phyloP scores from a whole-genome alignment of 192 early-diverging fungal species.

The Backusella tuberculispora region DNA sequence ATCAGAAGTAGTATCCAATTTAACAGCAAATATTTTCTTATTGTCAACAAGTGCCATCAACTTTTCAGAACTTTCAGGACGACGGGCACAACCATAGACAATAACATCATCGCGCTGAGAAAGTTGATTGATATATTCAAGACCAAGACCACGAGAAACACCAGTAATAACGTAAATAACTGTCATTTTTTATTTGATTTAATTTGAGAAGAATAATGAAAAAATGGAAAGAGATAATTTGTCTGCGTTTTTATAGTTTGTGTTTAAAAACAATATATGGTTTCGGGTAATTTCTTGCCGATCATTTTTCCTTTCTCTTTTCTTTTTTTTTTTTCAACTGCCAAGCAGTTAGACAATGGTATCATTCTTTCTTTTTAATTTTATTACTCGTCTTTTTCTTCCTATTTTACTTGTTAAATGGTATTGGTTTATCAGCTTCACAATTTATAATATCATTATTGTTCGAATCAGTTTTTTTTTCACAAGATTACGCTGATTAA shows the following conservation, averaged over 20 bases:
- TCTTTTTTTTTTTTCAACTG: too few relatives aligned
- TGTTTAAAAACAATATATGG: background rate
- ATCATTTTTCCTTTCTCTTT: background rate
- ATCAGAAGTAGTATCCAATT: slow-evolving; percentile 25
- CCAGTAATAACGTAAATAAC: slow-evolving; percentile 36
- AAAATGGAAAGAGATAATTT: background rate
- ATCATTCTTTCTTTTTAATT: too few relatives aligned
- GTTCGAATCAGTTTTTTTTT: background rate
- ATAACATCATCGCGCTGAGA: slow-evolving; percentile 21
- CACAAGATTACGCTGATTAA: background rate
- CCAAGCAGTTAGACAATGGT: too few relatives aligned
- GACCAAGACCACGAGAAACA: slow-evolving; percentile 39
- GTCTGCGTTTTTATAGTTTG: background rate
- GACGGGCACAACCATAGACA: slow-evolving; percentile 36
- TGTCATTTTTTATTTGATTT: slow-evolving; percentile 21
- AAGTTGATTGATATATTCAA: slow-evolving; percentile 36
- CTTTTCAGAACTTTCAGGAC: slow-evolving; percentile 16
- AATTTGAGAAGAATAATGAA: background rate
- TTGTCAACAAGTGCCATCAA: slow-evolving; percentile 29
- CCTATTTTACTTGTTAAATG: too few relatives aligned
- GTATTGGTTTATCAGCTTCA: too few relatives aligned
- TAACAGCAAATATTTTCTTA: slow-evolving; percentile 29
- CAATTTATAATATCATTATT: background rate
- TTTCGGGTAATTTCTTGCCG: background rate
- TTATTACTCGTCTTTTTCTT: too few relatives aligned